A percentile compares a stretch with the other conserved stretches of the same genome.
Evolutionary conservation across 2,329 filamentous ascomycete species (phyloP).

Genomic region (Xylariaceae sp.): DNA sequence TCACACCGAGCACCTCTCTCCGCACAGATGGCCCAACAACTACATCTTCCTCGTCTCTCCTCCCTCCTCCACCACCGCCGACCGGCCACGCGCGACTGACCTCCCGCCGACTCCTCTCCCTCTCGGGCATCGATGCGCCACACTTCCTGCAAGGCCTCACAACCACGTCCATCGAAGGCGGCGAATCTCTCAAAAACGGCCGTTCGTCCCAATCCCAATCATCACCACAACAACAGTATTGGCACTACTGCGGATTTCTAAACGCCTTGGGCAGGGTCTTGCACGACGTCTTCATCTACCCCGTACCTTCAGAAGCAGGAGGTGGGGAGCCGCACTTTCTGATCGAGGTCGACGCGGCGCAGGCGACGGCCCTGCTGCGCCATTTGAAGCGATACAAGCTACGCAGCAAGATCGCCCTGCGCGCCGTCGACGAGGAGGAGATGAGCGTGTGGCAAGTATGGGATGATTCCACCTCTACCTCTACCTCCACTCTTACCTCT

Average conservation of each 20-base stretch:
- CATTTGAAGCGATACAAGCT: constrained; percentile 85
- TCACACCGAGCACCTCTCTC: constrained; percentile 11
- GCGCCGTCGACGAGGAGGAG: constrained; percentile 60
- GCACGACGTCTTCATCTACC: constrained; percentile 88
- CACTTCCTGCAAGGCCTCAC: constrained; percentile 86
- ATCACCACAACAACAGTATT: too few relatives aligned
- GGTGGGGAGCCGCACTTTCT: constrained; percentile 51
- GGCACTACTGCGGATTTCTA: constrained; percentile 78
- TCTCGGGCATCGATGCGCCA: constrained; percentile 72
- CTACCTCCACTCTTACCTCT: too few relatives aligned
- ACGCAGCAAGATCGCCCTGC: constrained; percentile 68
- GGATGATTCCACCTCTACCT: too few relatives aligned
- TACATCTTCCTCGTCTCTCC: constrained; percentile 18
- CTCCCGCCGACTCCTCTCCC: constrained; percentile 72
- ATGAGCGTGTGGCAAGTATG: constrained; percentile 68
- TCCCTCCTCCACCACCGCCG: constrained; percentile 37
- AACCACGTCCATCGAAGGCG: constrained; percentile 58
- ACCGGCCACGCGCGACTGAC: constrained; percentile 52
- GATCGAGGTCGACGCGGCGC: constrained; percentile 72
- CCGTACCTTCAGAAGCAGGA: constrained; percentile 36
- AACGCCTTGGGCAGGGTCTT: constrained; percentile 80
- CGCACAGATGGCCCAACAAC: background rate
- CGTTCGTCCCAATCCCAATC: too few relatives aligned
- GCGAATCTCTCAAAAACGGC: too few relatives aligned
- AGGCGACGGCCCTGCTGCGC: constrained; percentile 56